Conservation (phyloP, 345 rosid genomes). For the Eucalyptus shirleyi region DNA sequence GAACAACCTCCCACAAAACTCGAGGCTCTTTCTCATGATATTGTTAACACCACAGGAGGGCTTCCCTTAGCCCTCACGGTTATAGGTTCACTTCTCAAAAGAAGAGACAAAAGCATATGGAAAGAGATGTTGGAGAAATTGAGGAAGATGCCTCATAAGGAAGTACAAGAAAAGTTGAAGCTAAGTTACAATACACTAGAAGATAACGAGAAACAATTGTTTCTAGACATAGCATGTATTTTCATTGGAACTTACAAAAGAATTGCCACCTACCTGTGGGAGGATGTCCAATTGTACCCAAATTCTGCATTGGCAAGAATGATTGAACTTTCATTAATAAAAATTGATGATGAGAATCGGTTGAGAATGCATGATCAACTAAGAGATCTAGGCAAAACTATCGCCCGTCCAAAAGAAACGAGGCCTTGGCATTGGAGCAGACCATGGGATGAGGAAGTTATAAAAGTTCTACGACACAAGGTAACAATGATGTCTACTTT, state of each 20-base stretch:
- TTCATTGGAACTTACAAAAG: not conserved
- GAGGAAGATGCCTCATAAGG: rapidly evolving
- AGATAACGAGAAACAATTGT: rapidly evolving
- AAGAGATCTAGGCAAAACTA: too few species aligned
- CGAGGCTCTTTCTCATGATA: rapidly evolving
- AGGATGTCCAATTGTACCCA: not conserved
- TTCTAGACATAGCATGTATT: not conserved
- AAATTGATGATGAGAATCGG: rapidly evolving
- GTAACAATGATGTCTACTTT: too few species aligned
- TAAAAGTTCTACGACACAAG: too few species aligned
- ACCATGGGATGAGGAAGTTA: too few species aligned
- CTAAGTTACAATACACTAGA: rapidly evolving
- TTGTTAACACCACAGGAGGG: not conserved
- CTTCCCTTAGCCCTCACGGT: not conserved
- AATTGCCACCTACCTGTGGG: not conserved
- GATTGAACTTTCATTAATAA: too few species aligned
- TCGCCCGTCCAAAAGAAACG: too few species aligned
- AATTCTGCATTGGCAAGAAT: too few species aligned
- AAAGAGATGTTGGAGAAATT: rapidly evolving
- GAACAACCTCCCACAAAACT: rapidly evolving
- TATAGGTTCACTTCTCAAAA: too few species aligned
- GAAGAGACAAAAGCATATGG: too few species aligned
- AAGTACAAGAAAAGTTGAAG: rapidly evolving
- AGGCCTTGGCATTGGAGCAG: too few species aligned
- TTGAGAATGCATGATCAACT: too few species aligned